Conservation (phyloP, 75 land plant species). For the Picea sitchensis region DNA sequence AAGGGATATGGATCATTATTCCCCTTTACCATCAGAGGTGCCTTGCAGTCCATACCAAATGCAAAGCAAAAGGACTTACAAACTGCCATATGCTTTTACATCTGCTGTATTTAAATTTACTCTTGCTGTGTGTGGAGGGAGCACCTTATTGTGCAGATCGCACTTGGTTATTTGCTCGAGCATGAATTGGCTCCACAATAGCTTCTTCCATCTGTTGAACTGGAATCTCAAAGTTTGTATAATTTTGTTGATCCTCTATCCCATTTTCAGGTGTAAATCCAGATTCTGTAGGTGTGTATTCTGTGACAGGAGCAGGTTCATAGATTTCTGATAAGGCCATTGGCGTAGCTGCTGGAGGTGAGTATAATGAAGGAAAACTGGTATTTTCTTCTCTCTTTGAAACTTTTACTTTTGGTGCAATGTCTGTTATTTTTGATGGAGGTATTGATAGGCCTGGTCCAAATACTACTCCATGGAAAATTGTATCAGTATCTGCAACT, state of each 20-base stretch:
- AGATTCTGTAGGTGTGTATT: conserved; percentile 10
- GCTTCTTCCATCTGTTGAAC: neutral
- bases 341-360: conserved; percentile 12
- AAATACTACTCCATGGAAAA: conserved; percentile 17
- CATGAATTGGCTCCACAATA: neutral
- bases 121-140: neutral
- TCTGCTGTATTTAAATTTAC: neutral
- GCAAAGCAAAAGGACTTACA: neutral
- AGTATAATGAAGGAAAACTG: neutral
- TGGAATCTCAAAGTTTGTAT: neutral
- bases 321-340: conserved; percentile 7
- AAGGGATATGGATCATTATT: neutral
- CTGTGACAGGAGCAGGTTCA: conserved; percentile 1
- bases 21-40: neutral
- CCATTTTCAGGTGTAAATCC: conserved; percentile 12
- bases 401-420: conserved; percentile 23
- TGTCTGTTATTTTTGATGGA: conserved; percentile 19
- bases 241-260: conserved; percentile 5
- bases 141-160: neutral
- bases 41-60: conserved; percentile 6
- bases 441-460: conserved; percentile 26
- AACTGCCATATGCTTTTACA: neutral
- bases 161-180: neutral
- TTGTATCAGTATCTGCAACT: conserved; percentile 14
- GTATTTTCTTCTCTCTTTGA: neutral